Base-by-base conservation (phyloP, 768 basidiomycete genomes). In the Macrocybe gigantea region DNA sequence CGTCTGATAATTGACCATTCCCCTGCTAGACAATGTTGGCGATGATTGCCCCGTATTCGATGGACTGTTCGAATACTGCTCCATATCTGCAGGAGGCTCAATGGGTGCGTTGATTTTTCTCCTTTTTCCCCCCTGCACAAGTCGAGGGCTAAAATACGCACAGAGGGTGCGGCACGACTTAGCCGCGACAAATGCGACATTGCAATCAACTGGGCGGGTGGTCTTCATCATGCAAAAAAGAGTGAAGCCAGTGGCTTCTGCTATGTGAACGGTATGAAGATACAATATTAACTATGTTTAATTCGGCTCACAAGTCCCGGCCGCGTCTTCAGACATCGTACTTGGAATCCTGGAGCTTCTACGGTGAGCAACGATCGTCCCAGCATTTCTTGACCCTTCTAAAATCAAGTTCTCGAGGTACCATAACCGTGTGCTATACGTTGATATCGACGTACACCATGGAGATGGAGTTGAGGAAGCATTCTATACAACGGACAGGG, bases 41-140 rank as follows among this genome's bases (percentile, higher is more conserved):
- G 96, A 99, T 58, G 96, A 99, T 64, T 97, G 95, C 65, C 96
- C 96, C 2, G 93, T 98, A 33, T 99, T 99, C 56, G 96, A 99
- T 56, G 96, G 96, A 1, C 70, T 99, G 40, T 99, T 99, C 63
- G 96, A 99, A 57, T 99, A 97, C 63, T 97, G 96, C 62, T 94
- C 95, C 3, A 99, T 99, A 58, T 98, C 96, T 8, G 96, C 96
- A n/a, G 96, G 96, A 41, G 96, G 96, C 3, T 96, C 93, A 0
- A 98, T 99, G 93, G 95, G 96, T 96, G 56, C 49, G 84, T 35
- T 41, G 31, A 33, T 32, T 35, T 49, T 7, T 47, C 8, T 3
- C 13, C 14, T 7, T 39, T 10, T 38, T 10, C 8, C 8, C 47
- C 32, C 38, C 5, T 7, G 22, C 47, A 41, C 38, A 55, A 41